Evolutionary conservation across 371 early-diverging fungal genomes (phyloP), one percentile per base, ranked within the genome.

Genomic region (Zychaea mexicana): DNA sequence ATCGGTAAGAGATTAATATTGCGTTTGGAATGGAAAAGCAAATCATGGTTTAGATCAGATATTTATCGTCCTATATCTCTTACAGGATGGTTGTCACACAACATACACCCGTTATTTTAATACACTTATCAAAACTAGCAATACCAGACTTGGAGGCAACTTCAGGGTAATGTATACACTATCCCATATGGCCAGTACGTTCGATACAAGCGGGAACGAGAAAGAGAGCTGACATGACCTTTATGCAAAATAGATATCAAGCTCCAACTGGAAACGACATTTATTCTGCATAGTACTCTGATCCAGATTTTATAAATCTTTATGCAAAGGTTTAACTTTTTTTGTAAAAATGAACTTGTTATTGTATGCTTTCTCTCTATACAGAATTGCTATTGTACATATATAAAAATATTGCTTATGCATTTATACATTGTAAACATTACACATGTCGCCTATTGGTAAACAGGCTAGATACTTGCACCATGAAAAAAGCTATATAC

Each of bases 51-150:
- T n/a, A n/a, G n/a, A n/a, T n/a, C n/a, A n/a, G n/a, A n/a, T n/a
- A n/a, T n/a, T n/a, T n/a, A n/a, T n/a, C n/a, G n/a, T n/a, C n/a
- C n/a, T n/a, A n/a, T n/a, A n/a, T n/a, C 15, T 21, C 27, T 17
- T 22, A 5, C 30, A 82, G 82, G 31, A 62, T 82, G 27, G 49
- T 72, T 30, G 76, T 79, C 12, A 67, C 72, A 17, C 77, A 76
- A 26, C 67, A 73, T 2, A 54, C 78, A 8, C 83, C 83, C 2
- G 74, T 79, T 1, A 76, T 78, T 15, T 76, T 79, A 47, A 70
- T 82, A 15, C 63, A 79, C 53, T 46, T 82, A 8, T 74, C 80
- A 3, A 52, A 66, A 31, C 65, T 65, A 8, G 71, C 66, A 19
- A 63, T 71, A 45, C 76, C 76, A 19, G 79, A 73, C 32, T 38